Base-by-base conservation (phyloP, 2,329 filamentous ascomycete species). In the Epichloe glyceriae region DNA sequence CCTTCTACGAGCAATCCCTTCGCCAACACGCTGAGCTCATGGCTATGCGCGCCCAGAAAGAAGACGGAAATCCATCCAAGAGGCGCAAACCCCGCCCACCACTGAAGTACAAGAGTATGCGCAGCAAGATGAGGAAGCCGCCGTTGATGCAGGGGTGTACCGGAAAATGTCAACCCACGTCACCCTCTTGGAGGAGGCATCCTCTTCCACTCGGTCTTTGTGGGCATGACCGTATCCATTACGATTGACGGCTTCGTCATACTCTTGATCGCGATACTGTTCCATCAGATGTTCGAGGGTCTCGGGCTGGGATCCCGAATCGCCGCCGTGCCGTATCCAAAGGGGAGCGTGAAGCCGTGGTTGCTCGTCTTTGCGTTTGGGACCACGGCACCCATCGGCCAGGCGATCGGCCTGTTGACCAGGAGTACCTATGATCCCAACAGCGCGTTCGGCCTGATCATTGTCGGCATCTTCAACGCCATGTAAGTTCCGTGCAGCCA, bases 191-290 rank as follows among this genome's bases (percentile, higher is more conserved):
- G 85, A 89, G 64, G 85, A 51, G 85, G 85, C 54, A 89, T 89
- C 56, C 72, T 89, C 11, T 89, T 89, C 63, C 85, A 89, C 67
- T 86, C 81, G 54, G 76, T 89, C 53, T 87, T 87, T 62, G 83
- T 87, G 51, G 83, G 83, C 52, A 84, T 86, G 73, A 85, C 84
- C 0, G 68, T 87, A 26, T 83, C 80, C 26, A 83, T 87, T 55
- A 82, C 82, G 19, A 78, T 78, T 1, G 79, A 84, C 1, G 77
- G 80, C 4, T 86, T 86, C 62, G 65, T 82, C 51, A 72, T 86
- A 26, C 73, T 87, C 4, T 71, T 86, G 7, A 68, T 85, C 46
- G 83, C 83, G 54, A 86, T 87, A 52, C 68, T 82, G 34, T 86
- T 87, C 70, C 83, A 86, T 61, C 83, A 85, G 59, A 82, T 79